These are phyloP conservation scores for Xylaria sp. DNA, from an alignment of 2,329 filamentous ascomycete genomes.

Conservation along the genomic window DNA sequence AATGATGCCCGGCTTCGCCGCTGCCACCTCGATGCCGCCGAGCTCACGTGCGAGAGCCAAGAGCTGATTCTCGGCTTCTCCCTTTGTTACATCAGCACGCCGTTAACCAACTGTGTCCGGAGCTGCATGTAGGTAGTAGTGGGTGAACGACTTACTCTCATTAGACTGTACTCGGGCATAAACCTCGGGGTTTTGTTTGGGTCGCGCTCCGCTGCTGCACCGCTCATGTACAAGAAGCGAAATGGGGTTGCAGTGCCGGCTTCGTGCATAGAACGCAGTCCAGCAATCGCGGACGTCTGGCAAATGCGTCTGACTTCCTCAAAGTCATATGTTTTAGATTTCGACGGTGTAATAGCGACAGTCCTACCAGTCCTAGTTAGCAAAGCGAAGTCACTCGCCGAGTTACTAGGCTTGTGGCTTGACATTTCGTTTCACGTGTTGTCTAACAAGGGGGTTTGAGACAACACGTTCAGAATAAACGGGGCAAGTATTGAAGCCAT, in stretches of 20 bases:
- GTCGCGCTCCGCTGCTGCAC: conserved; percentile 50
- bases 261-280: conserved; percentile 37
- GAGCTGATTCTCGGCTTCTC: conserved; percentile 52
- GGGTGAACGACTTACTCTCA: conserved; percentile 50
- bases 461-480: background rate
- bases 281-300: conserved; percentile 34
- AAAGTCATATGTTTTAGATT: conserved; percentile 23
- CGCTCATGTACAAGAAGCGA: conserved; percentile 51
- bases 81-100: conserved; percentile 42
- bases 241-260: conserved; percentile 38
- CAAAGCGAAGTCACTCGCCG: background rate
- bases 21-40: conserved; percentile 46
- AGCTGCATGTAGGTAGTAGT: background rate
- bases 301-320: conserved; percentile 37
- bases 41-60: conserved; percentile 48
- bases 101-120: no score
- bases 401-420: background rate
- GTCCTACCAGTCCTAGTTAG: conserved; percentile 31
- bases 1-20: conserved; percentile 53
- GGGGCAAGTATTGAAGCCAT: background rate
- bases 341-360: conserved; percentile 38
- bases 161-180: conserved; percentile 48
- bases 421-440: background rate
- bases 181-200: conserved; percentile 48
- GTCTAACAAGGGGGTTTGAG: background rate